Conservation (phyloP, 2,329 filamentous ascomycete species). For the Lasiodiplodia theobromae region DNA sequence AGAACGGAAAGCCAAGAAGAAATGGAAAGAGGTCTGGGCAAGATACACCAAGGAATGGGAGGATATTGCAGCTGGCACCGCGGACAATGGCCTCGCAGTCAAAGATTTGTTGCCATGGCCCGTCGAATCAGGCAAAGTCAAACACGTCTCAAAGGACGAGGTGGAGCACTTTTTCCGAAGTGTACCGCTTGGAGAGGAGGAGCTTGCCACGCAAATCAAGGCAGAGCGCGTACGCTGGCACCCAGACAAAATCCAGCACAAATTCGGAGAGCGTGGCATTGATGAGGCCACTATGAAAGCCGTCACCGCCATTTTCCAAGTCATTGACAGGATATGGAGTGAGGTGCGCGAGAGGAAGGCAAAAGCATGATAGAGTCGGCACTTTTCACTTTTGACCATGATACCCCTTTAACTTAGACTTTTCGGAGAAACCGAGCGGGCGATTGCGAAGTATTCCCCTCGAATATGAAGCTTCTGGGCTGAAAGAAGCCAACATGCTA, state of each 20-base stretch:
- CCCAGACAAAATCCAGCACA: conserved; percentile 96
- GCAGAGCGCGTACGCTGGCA: conserved; percentile 92
- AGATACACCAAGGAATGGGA: conserved; percentile 72
- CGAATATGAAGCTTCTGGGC: too few species aligned
- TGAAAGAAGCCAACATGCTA: too few species aligned
- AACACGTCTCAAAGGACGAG: conserved; percentile 64
- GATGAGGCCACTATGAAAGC: conserved; percentile 75
- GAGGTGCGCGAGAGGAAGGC: conserved; percentile 57
- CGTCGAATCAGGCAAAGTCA: conserved; percentile 65
- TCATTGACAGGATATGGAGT: conserved; percentile 81
- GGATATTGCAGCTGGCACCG: conserved; percentile 45
- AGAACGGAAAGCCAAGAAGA: conserved; percentile 65
- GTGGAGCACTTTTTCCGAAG: conserved; percentile 75
- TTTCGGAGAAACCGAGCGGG: background rate
- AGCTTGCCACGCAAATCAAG: conserved; percentile 68
- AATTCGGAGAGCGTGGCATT: conserved; percentile 71
- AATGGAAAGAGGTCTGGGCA: conserved; percentile 68
- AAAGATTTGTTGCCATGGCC: conserved; percentile 71
- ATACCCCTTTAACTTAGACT: conserved; percentile 6
- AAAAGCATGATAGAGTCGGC: background rate
- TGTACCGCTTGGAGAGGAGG: conserved; percentile 51
- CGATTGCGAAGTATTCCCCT: background rate
- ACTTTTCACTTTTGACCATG: background rate
- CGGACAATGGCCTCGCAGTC: conserved; percentile 31
- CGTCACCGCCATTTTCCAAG: conserved; percentile 91